Evolutionary conservation across 2,329 filamentous ascomycete species (phyloP).

Genomic region (Golovinomyces cichoracearum): DNA sequence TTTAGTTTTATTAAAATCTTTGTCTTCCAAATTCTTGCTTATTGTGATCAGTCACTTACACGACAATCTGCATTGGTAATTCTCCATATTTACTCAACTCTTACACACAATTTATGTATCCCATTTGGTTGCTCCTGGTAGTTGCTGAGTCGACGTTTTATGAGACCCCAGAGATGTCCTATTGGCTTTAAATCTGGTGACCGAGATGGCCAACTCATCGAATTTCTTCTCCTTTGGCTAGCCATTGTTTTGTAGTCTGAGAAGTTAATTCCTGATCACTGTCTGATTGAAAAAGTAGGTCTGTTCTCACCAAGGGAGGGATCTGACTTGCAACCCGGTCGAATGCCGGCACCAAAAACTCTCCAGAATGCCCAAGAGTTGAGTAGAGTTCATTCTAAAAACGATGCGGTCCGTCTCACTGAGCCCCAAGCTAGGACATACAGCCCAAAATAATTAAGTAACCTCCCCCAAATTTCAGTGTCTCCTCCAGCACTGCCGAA

Average conservation of each 20-base stretch:
- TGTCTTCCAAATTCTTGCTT: no score
- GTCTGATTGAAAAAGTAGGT: background rate
- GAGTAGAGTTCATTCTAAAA: background rate
- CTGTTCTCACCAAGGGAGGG: background rate
- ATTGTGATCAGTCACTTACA: no score
- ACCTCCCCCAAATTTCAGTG: background rate
- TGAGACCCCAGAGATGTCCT: background rate
- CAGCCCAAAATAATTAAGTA: background rate
- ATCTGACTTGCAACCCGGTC: background rate
- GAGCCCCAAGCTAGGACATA: background rate
- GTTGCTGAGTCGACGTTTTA: background rate
- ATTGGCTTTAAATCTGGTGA: background rate
- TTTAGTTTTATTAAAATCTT: no score
- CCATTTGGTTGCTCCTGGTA: background rate
- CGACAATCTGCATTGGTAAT: background rate
- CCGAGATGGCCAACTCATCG: background rate
- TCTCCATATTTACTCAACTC: background rate
- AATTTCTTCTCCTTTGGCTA: background rate
- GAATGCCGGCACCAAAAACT: background rate
- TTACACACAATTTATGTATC: background rate
- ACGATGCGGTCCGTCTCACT: background rate
- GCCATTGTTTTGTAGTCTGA: background rate
- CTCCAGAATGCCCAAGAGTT: background rate
- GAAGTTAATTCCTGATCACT: background rate
- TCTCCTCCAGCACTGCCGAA: background rate